Evolutionary conservation across 2,329 filamentous ascomycete genomes (phyloP), one percentile per base, ranked within the genome.

Genomic region (Diaporthe vexans): DNA sequence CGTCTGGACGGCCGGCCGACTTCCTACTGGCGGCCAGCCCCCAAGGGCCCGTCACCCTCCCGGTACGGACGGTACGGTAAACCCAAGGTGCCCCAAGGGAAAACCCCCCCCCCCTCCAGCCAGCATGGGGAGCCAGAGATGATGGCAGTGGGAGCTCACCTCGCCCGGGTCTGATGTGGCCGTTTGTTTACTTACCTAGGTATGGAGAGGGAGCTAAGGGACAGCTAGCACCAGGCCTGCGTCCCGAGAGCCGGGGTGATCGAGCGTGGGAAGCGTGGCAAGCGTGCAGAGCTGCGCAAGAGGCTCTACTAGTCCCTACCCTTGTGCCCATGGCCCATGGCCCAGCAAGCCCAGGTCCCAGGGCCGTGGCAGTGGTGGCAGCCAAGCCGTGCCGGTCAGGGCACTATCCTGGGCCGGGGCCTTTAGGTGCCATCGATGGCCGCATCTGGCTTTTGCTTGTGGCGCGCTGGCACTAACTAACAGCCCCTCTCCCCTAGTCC

Each of bases 11-110:
- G 48, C 13, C 63, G 63, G 63, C 48, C 48, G 63, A 40, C 63
- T 54, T 68, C 48, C 63, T 68, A 54, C 63, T 54, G 63, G 63
- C 33, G 33, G 63, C 48, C 63, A 26, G 48, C 29, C 46, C 15
- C 63, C 48, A 67, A 19, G 61, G 61, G 35, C 29, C 37, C 29
- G 37, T 51, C 10, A 40, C 37, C 37, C 11, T 40, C 37, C 37
- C 37, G 37, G 37, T 13, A 37, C 35, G 35, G 35, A 37, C 35
- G 35, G 35, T 37, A 37, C 10, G 35, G 35, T 29, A 29, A 29
- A 29, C 29, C 29, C 29, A 29, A 29, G 29, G 29, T 29, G 29
- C 29, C 29, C 29, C 29, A 29, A 29, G 29, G 29, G 29, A 29
- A 4, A 29, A 29, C 3, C 4, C 29, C 29, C 29, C 29, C 29